Base-by-base conservation (phyloP, 495 filamentous ascomycete genomes). In the Hypoxylon intermedium region DNA sequence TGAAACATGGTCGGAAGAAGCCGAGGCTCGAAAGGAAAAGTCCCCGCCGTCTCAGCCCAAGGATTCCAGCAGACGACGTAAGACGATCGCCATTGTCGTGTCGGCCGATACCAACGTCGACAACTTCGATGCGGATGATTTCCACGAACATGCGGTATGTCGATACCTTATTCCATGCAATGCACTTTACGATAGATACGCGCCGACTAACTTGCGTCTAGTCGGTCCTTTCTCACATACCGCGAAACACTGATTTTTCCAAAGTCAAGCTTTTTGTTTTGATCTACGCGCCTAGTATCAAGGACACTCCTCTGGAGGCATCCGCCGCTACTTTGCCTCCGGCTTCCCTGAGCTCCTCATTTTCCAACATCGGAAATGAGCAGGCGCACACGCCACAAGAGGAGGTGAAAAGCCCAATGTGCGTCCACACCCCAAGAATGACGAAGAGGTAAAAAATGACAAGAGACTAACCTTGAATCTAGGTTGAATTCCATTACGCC, bases 151-250 rank as follows among this genome's bases (percentile, higher is more conserved):
- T 74, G 91, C 91, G 47, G 92, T 96, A 82, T 72, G 89, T 76
- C 34, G 31, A 21, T 6, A 15, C 15, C n/a, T 47, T 2, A 16
- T 20, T 21, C 40, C 9, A 21, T 11, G 2, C n/a, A 16, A 18
- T 15, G 15, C 13, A 26, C 24, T 26, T 33, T 23, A 15, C 3
- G 13, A 15, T 15, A 37, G 3, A 36, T 45, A 13, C n/a, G 21
- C 45, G 11, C 28, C 18, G 28, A 31, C 73, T 73, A 60, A 70
- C 55, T 26, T 23, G 5, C 11, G 4, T 7, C 6, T 62, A 97
- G 91, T 94, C 92, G 20, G 88, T 97, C 62, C 83, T 97, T 24
- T 94, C 90, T 12, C 90, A 96, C 72, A 87, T 97, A 47, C 90
- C 90, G 9, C 80, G 84, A 60, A 84, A 89, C 44, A 83, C 85